Conservation (phyloP, 164 flowering plant species). For the Magnolia sinica region DNA sequence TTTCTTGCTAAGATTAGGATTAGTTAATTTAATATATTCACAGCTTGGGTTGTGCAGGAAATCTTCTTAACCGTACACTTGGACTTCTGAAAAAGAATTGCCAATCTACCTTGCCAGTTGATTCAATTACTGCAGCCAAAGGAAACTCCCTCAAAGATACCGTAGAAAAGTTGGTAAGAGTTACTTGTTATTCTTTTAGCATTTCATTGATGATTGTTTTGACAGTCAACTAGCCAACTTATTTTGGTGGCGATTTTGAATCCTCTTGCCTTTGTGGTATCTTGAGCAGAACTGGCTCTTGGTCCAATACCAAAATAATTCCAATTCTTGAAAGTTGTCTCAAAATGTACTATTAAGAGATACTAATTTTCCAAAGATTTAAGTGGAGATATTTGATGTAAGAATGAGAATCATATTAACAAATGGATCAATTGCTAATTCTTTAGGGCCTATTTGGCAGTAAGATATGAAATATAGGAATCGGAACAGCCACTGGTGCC, state of each 20-base stretch:
- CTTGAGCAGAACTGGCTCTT: background rate
- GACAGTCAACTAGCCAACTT: background rate
- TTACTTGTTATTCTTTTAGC: background rate
- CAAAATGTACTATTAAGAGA: too few species aligned
- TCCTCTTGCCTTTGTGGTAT: background rate
- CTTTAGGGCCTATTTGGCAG: too few species aligned
- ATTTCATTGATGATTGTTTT: background rate
- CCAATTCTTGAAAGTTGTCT: background rate
- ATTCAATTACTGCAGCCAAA: constrained; percentile 77
- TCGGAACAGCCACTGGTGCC: too few species aligned
- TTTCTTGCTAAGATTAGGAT: background rate
- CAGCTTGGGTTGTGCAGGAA: constrained; percentile 49
- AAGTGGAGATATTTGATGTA: too few species aligned
- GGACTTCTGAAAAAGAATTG: constrained; percentile 93
- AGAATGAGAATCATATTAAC: too few species aligned
- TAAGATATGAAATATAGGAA: too few species aligned
- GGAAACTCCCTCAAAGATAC: constrained; percentile 61
- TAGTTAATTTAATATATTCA: background rate
- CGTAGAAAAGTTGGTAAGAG: constrained; percentile 70
- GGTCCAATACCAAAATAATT: background rate
- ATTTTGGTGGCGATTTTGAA: background rate
- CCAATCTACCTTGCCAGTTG: constrained; percentile 68
- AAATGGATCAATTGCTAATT: too few species aligned
- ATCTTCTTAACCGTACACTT: constrained; percentile 97
- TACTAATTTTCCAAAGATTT: too few species aligned